A percentile compares a stretch with the other conserved stretches of the same genome.
Conservation (phyloP, 768 basidiomycete species). For the Lactarius deliciosus region DNA sequence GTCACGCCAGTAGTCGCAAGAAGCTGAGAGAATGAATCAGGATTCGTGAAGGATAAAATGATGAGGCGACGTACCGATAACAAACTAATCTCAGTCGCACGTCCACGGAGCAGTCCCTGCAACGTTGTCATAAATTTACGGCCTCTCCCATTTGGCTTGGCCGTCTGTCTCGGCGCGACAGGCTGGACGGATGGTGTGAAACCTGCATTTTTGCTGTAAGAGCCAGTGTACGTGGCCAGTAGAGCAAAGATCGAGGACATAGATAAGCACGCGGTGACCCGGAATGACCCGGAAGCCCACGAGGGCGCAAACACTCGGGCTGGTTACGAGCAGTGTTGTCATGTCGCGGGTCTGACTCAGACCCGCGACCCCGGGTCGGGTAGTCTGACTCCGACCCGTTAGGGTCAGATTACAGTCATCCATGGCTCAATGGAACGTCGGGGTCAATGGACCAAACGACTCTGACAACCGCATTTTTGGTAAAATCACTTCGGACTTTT, state of each 20-base stretch:
- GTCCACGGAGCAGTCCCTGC: slow-evolving; percentile 56
- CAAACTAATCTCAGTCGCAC: slow-evolving; percentile 77
- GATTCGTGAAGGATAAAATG: background rate
- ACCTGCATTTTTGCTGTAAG: slow-evolving; percentile 64
- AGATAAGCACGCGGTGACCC: slow-evolving; percentile 68
- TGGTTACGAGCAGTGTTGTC: too few species aligned
- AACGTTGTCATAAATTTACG: slow-evolving; percentile 42
- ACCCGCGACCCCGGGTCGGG: too few species aligned
- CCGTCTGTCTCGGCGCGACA: slow-evolving; percentile 26
- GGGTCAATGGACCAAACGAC: too few species aligned
- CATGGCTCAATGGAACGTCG: too few species aligned
- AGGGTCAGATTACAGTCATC: too few species aligned
- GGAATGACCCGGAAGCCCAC: slow-evolving; percentile 79
- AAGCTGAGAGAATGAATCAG: slow-evolving; percentile 48
- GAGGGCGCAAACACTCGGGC: slow-evolving; percentile 89
- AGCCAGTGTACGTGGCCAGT: too few species aligned
- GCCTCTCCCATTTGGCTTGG: slow-evolving; percentile 42
- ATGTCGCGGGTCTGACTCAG: too few species aligned
- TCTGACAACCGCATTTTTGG: too few species aligned
- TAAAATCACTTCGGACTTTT: too few species aligned
- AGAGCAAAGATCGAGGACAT: too few species aligned
- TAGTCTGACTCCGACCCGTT: too few species aligned
- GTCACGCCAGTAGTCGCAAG: slow-evolving; percentile 75
- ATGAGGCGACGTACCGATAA: slow-evolving; percentile 53
- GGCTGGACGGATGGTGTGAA: slow-evolving; percentile 46